Base-by-base conservation (phyloP, 345 rosid genomes). In the Diplotaxis tenuifolia region DNA sequence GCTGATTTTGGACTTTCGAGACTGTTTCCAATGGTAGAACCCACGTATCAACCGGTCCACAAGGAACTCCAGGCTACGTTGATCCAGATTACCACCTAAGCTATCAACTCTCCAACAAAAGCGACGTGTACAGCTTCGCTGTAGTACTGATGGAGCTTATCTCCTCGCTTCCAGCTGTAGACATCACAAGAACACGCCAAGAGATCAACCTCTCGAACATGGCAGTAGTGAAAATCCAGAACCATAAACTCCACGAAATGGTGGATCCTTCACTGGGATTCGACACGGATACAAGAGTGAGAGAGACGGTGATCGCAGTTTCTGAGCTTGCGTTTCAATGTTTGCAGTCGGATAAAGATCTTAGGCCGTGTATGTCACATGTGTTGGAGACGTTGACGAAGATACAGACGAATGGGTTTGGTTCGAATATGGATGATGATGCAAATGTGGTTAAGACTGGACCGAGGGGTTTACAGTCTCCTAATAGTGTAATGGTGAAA, bases 1-100 rank as follows among this genome's bases (percentile, higher is more conserved):
- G 97, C 96, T 0, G 98, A 94, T 84, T 94, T 91, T 7, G 98
- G 98, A 49, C 83, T 89, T 5, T 94, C 98, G 0, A 87, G 97
- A 10, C 86, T 91, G 40, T 94, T 91, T 49, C 98, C 97, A 6
- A 38, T n/a, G 0, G 60, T 64, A 86, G 31, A 62, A 84, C 98
- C 1, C 98, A 94, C 50, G 84, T 94, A 67, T 94, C 97, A 0
- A 94, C 98, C 3, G 88, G 91, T 47, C 98, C 98, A 10, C 97
- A 94, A 67, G 98, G 98, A 14, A 94, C 98, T 38, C 98, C 98
- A 0, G 98, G 98, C 14, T 94, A 94, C 18, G 87, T 94, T 1
- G 98, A 91, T 71, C 98, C 98, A 0, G 98, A 94, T 68, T 94
- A 94, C 72, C 93, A 86, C 68, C 81, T 87, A 57, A 88, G 93